phyloP scores from a whole-genome alignment of 352 stramenopile genomes.

The Pythium oligandrum region DNA sequence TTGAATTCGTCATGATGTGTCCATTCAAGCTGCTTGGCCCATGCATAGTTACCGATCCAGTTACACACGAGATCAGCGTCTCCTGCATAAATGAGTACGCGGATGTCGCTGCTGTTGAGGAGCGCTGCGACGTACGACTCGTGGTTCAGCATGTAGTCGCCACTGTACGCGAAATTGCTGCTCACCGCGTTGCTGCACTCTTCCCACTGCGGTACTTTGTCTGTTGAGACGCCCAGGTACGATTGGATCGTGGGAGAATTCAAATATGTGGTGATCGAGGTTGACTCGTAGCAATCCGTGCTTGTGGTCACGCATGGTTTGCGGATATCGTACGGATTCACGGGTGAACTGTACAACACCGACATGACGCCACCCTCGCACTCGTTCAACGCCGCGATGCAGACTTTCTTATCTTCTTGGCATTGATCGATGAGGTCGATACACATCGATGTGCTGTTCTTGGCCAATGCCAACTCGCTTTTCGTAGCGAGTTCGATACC shows the following conservation, averaged over 20 bases:
- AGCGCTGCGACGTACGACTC: constrained; percentile 77
- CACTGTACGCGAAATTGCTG: constrained; percentile 71
- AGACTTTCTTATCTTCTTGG: constrained; percentile 4
- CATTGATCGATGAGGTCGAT: constrained; percentile 15
- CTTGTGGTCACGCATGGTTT: constrained; percentile 15
- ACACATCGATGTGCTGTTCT: constrained; percentile 9
- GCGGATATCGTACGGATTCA: constrained; percentile 62
- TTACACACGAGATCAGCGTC: constrained; percentile 94
- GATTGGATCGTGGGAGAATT: constrained; percentile 29
- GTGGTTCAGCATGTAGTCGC: constrained; percentile 93
- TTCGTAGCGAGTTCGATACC: constrained; percentile 16
- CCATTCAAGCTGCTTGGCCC: constrained; percentile 87
- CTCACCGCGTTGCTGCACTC: constrained; percentile 85
- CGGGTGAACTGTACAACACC: background rate
- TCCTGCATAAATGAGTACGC: constrained; percentile 90
- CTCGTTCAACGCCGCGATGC: constrained; percentile 1
- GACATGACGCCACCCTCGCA: constrained; percentile 10
- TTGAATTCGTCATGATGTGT: constrained; percentile 67
- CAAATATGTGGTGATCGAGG: constrained; percentile 18
- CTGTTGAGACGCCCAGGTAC: constrained; percentile 17
- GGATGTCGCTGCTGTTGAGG: constrained; percentile 27
- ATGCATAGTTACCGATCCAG: constrained; percentile 89
- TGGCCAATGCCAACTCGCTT: constrained; percentile 9
- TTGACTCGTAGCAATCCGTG: constrained; percentile 26
- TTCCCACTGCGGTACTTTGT: constrained; percentile 43